A percentile compares a stretch with the other conserved stretches of the same genome.
phyloP scores from a whole-genome alignment of 108 stramenopile genomes.

The Nannochloropsis salina region DNA sequence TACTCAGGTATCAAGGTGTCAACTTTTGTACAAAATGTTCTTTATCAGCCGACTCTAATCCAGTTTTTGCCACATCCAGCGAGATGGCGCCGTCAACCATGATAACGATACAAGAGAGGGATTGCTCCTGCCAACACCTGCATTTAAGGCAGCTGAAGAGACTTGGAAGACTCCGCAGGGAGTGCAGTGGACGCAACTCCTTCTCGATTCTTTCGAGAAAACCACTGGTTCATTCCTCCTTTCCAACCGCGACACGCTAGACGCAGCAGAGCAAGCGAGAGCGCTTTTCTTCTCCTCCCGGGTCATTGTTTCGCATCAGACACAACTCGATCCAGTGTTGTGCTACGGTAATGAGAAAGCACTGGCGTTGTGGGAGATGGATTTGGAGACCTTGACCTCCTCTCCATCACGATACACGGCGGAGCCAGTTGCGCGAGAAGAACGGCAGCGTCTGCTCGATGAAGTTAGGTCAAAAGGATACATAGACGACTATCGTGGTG shows the following conservation, averaged over 20 bases:
- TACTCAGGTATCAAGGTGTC: background rate
- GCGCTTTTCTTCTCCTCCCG: background rate
- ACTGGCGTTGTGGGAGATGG: background rate
- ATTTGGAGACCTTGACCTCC: background rate
- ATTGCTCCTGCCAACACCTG: background rate
- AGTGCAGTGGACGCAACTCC: background rate
- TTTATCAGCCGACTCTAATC: background rate
- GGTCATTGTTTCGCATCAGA: slow-evolving; percentile 2
- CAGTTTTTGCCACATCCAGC: background rate
- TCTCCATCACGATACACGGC: background rate
- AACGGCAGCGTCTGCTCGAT: slow-evolving; percentile 4
- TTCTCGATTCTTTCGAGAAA: slow-evolving; percentile 9
- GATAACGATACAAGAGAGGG: background rate
- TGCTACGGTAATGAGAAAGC: slow-evolving; percentile 1
- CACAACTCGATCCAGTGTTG: background rate
- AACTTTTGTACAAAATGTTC: background rate
- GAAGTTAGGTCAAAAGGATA: background rate
- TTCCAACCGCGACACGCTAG: background rate
- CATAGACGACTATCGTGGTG: background rate
- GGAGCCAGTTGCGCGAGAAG: slow-evolving; percentile 3
- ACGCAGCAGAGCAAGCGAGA: background rate
- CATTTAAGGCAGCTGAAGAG: background rate
- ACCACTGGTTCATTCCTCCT: background rate
- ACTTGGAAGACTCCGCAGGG: background rate
- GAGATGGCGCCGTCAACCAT: background rate